Conservation (phyloP, 805 yeast genomes). For the Pichia thaimueangensis region DNA sequence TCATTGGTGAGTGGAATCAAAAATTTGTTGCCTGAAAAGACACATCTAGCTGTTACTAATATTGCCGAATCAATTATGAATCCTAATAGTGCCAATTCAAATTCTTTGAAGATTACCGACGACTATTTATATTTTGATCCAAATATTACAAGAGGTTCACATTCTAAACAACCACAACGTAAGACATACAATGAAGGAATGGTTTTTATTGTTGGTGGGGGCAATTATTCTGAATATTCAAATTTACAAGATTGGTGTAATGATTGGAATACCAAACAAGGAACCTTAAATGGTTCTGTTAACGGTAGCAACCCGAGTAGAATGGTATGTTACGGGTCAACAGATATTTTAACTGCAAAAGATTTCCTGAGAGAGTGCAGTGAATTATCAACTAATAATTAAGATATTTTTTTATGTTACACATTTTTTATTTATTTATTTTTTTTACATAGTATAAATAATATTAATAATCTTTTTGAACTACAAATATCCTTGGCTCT, state of each 20-base stretch:
- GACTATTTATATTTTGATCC: slow-evolving; percentile 91
- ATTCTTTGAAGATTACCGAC: slow-evolving; percentile 69
- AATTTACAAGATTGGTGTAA: slow-evolving; percentile 83
- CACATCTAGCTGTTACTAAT: slow-evolving; percentile 81
- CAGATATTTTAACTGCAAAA: slow-evolving; percentile 63
- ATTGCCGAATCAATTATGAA: slow-evolving; percentile 90
- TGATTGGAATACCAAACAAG: slow-evolving; percentile 19
- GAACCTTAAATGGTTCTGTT: slow-evolving; percentile 6
- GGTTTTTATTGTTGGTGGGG: slow-evolving; percentile 95
- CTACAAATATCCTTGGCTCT: slow-evolving; percentile 29
- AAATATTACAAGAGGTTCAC: slow-evolving; percentile 76
- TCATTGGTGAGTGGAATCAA: slow-evolving; percentile 83
- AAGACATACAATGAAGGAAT: slow-evolving; percentile 73
- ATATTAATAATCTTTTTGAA: too few relatives aligned
- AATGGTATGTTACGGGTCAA: slow-evolving; percentile 79
- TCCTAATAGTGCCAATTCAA: slow-evolving; percentile 58
- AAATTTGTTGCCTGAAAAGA: slow-evolving; percentile 80
- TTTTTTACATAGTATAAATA: not conserved
- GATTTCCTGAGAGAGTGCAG: slow-evolving; percentile 65
- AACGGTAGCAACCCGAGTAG: slow-evolving; percentile 29
- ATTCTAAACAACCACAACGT: slow-evolving; percentile 81
- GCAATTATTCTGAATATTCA: slow-evolving; percentile 89
- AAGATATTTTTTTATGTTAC: not conserved
- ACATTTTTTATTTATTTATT: not conserved
- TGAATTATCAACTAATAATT: slow-evolving; percentile 32